These are phyloP conservation scores for Colletotrichum salicis DNA, from an alignment of 2,329 filamentous ascomycete genomes.

Conservation along the genomic window DNA sequence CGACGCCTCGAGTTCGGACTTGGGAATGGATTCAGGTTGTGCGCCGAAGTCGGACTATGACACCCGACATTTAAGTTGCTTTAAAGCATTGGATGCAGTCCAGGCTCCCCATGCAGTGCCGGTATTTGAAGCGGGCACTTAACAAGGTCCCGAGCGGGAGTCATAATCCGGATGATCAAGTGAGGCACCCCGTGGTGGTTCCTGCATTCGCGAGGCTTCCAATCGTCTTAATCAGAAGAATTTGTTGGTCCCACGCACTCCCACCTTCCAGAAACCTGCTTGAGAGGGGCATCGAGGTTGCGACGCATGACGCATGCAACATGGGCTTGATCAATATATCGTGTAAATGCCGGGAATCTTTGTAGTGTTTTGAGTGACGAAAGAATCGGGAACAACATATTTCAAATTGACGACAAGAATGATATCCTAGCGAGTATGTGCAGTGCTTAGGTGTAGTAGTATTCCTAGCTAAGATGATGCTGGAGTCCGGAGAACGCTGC, in stretches of 20 bases:
- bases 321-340: not conserved
- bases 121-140: constrained; percentile 4
- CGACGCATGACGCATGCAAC: not conserved
- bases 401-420: not conserved
- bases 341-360: not conserved
- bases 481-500: not conserved
- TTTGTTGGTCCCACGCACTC: not conserved
- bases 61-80: not conserved
- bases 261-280: constrained; percentile 20
- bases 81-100: not conserved
- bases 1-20: not conserved
- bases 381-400: not conserved
- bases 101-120: not conserved
- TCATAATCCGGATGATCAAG: not conserved
- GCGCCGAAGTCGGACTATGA: not conserved
- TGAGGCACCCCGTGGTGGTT: not conserved
- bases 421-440: not conserved
- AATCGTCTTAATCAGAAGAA: not conserved
- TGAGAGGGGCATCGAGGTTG: not conserved
- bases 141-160: constrained; percentile 1
- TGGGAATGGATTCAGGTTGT: not conserved
- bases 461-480: not conserved
- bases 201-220: not conserved
- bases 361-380: not conserved
- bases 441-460: not conserved